Conservation (phyloP, 2,329 filamentous ascomycete species). For the Fusarium sp. region DNA sequence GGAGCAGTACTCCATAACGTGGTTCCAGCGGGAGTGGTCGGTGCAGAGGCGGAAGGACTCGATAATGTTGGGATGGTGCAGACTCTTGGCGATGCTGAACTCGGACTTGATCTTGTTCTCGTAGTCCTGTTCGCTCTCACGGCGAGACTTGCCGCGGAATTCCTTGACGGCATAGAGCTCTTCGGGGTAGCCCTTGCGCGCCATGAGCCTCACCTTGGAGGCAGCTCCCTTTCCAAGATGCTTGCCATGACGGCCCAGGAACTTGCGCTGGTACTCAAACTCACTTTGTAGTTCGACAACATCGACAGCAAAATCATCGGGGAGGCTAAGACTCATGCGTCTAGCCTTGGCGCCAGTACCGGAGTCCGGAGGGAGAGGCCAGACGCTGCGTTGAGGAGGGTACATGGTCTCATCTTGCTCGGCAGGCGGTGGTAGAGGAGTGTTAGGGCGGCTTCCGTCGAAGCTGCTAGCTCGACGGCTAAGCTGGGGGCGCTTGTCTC, state of each 20-base stretch:
- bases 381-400: conserved; percentile 61
- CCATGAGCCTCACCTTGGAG: conserved; percentile 85
- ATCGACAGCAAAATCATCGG: conserved; percentile 80
- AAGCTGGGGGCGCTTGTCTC: conserved; percentile 39
- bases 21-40: conserved; percentile 82
- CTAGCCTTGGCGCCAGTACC: conserved; percentile 83
- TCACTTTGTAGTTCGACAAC: conserved; percentile 76
- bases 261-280: conserved; percentile 76
- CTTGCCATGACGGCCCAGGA: conserved; percentile 79
- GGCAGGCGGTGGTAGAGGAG: conserved; percentile 30
- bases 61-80: conserved; percentile 89
- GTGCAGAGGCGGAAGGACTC: conserved; percentile 82
- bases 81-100: conserved; percentile 86
- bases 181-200: conserved; percentile 71
- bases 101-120: conserved; percentile 92
- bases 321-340: conserved; percentile 79
- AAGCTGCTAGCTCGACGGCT: conserved; percentile 62
- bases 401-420: conserved; percentile 45
- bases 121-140: conserved; percentile 80
- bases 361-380: conserved; percentile 73
- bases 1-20: conserved; percentile 93
- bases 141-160: conserved; percentile 78
- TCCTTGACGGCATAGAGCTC: conserved; percentile 89
- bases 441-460: conserved; percentile 52
- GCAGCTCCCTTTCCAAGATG: conserved; percentile 85